Evolutionary conservation across 2,329 filamentous ascomycete genomes (phyloP).

Genomic region (Ampelomyces quisqualis): DNA sequence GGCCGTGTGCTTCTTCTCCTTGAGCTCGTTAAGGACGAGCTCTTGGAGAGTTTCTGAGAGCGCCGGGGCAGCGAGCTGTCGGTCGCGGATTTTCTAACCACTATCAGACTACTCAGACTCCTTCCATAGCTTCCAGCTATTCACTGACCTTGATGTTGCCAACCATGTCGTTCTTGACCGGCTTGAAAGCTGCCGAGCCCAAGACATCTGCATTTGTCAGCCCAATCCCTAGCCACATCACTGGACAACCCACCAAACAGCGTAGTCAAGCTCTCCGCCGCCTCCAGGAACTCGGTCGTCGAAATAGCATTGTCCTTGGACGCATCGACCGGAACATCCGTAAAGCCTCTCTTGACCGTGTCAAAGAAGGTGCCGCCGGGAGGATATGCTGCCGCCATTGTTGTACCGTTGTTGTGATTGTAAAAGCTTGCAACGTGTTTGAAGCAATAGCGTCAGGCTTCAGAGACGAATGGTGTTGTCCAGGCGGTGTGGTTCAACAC

Average conservation of each 20-base stretch:
- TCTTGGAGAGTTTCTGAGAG: constrained; percentile 84
- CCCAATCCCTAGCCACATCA: not conserved
- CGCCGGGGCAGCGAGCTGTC: constrained; percentile 73
- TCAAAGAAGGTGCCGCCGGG: constrained; percentile 82
- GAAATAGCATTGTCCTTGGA: constrained; percentile 74
- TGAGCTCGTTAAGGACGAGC: constrained; percentile 82
- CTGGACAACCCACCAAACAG: constrained; percentile 71
- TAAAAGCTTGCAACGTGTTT: not conserved
- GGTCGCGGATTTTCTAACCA: constrained; percentile 79
- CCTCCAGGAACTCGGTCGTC: constrained; percentile 87
- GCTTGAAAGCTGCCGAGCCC: constrained; percentile 73
- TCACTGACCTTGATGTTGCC: constrained; percentile 80
- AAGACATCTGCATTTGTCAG: constrained; percentile 54
- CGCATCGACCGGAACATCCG: constrained; percentile 73
- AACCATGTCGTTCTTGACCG: constrained; percentile 87
- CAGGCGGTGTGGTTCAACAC: constrained; percentile 19
- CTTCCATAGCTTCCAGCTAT: not conserved
- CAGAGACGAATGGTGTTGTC: constrained; percentile 3
- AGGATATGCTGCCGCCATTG: constrained; percentile 36
- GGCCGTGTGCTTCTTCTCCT: constrained; percentile 82
- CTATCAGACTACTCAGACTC: constrained; percentile 1
- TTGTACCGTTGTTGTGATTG: constrained; percentile 2
- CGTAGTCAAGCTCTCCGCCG: constrained; percentile 79
- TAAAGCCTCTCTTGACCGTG: constrained; percentile 79
- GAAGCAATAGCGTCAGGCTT: not conserved